Evolutionary conservation across 1,284 basidiomycete species (phyloP), one percentile per base, ranked within the genome.

Genomic region (Moesziomyces parantarcticus): DNA sequence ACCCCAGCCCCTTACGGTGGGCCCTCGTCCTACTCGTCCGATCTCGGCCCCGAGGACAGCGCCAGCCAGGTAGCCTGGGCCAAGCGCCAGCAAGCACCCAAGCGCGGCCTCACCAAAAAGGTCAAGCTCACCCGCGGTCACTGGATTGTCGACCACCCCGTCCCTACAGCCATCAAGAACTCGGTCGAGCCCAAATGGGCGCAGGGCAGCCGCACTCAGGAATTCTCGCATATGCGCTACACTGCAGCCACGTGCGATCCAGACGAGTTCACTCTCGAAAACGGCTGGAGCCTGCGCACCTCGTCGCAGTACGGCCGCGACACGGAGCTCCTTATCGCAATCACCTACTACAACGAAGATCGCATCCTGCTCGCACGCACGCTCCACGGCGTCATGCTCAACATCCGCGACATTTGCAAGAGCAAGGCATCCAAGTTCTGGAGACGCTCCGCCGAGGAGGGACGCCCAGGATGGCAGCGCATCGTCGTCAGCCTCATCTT

Each of bases 331-430:
- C 88, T 98, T 43, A 97, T 99, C 25, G 65, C 78, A 25, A 79
- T 83, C 43, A 83, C 80, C 9, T 83, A 84, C 81, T 87, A 97
- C 86, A 97, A 97, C 84, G 95, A 97, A 85, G 94, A 98, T 88
- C 96, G 97, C 86, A 91, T 91, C 5, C 88, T 97, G 29, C 77
- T 84, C n/a, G 81, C 83, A 10, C 52, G 83, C 10, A 97, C 94
- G 1, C 86, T 97, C 47, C 94, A 97, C 80, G 92, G 93, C 70
- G 92, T 98, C 81, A 97, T 98, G 94, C 85, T 95, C 76, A 99
- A 99, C 85, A 96, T 99, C 73, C 92, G 95, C 76, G 95, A 98
- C 80, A 98, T 98, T 74, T 97, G 94, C 89, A 95, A 93, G 86
- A 94, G 93, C 49, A 96, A 95, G 84, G 90, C 84, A 79, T 95